phyloP scores from a whole-genome alignment of 2,329 filamentous ascomycete species.

The Cladosporium halotolerans region DNA sequence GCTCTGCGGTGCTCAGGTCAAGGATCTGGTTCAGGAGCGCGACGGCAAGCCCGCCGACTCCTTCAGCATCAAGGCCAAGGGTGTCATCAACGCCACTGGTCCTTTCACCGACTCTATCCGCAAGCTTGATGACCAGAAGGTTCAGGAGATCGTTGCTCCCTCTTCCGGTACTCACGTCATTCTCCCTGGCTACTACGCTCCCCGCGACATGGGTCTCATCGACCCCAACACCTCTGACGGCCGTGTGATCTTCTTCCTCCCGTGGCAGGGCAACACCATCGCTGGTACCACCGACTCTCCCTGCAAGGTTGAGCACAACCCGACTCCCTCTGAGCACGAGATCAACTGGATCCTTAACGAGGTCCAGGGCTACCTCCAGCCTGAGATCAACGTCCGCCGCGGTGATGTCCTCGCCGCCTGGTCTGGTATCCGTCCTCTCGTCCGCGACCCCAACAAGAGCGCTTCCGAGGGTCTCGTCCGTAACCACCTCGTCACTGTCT shows the following conservation, averaged over 20 bases:
- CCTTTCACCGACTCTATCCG: constrained; percentile 82
- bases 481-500: constrained; percentile 76
- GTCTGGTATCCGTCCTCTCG: constrained; percentile 80
- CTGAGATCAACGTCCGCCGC: constrained; percentile 76
- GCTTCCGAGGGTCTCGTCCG: constrained; percentile 84
- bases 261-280: constrained; percentile 90
- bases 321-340: constrained; percentile 72
- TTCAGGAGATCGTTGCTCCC: constrained; percentile 74
- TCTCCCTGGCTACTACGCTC: constrained; percentile 79
- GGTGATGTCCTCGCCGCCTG: constrained; percentile 85
- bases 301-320: constrained; percentile 64
- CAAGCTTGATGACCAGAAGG: constrained; percentile 70
- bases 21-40: constrained; percentile 61
- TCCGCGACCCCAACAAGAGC: constrained; percentile 77
- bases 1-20: constrained; percentile 66
- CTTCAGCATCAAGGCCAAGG: constrained; percentile 69
- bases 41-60: constrained; percentile 57
- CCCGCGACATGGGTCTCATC: constrained; percentile 78
- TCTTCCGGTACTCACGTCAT: constrained; percentile 82
- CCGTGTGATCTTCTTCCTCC: constrained; percentile 86
- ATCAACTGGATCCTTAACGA: constrained; percentile 85
- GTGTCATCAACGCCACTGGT: constrained; percentile 81
- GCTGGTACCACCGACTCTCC: constrained; percentile 81
- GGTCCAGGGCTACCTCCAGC: constrained; percentile 73
- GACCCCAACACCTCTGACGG: constrained; percentile 83